Percentiles rank a stretch among this genome's conserved stretches.
Conservation (phyloP, 2,329 filamentous ascomycete species). For the Lachnellula cervina region DNA sequence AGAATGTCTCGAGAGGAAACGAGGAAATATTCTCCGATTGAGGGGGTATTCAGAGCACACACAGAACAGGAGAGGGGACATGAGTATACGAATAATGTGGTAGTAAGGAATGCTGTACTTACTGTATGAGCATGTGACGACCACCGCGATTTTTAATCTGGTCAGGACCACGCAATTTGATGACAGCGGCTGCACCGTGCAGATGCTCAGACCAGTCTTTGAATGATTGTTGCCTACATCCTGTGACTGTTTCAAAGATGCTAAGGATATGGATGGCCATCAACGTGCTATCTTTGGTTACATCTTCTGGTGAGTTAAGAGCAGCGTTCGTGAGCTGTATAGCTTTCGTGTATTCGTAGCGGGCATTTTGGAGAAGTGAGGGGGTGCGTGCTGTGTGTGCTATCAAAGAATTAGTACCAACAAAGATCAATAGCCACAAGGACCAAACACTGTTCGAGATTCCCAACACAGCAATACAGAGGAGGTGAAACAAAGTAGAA, state of each 20-base stretch:
- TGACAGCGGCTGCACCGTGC: conserved; percentile 47
- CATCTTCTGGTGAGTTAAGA: conserved; percentile 41
- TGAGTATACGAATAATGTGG: too few relatives aligned
- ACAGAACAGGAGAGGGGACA: too few relatives aligned
- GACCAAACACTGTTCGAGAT: not conserved
- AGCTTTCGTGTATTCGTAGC: conserved; percentile 47
- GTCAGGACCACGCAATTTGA: conserved; percentile 43
- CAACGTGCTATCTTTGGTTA: conserved; percentile 50
- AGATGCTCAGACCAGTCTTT: conserved; percentile 50
- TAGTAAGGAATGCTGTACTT: too few relatives aligned
- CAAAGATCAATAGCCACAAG: not conserved
- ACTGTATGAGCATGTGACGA: conserved; percentile 48
- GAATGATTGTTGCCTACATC: conserved; percentile 42
- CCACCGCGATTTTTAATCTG: conserved; percentile 45
- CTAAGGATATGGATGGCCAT: conserved; percentile 50
- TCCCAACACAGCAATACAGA: too few relatives aligned
- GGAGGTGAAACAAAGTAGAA: not conserved
- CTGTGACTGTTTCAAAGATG: conserved; percentile 50
- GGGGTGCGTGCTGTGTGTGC: conserved; percentile 30
- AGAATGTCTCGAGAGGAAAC: too few relatives aligned
- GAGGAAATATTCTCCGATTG: too few relatives aligned
- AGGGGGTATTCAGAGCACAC: too few relatives aligned
- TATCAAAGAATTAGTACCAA: not conserved
- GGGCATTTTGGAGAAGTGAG: conserved; percentile 43
- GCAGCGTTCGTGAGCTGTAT: conserved; percentile 47